Evolutionary conservation across 2,329 filamentous ascomycete species (phyloP), one percentile per base, ranked within the genome.

Genomic region (Stachybotrys echinatus): DNA sequence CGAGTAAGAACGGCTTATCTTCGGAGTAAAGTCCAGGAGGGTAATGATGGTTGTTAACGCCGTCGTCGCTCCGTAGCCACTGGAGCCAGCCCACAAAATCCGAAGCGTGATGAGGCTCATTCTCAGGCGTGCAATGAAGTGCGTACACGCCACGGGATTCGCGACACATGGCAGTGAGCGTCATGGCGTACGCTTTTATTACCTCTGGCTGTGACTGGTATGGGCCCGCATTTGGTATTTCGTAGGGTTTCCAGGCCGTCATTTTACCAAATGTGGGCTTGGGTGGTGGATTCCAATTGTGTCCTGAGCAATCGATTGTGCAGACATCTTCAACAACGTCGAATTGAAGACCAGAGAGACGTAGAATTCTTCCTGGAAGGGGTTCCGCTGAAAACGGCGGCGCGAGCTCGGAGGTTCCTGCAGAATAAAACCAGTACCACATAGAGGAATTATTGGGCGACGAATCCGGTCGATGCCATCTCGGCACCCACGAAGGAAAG

Each of bases 51-150:
- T 14, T 23, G 23, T 45, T 17, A 7, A 23, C 10, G 17, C 42
- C 42, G 22, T 27, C 22, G 23, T 27, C 14, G 6, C 21, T 23
- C 5, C 42, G 42, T 27, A 45, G 20, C 42, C 42, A 45, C 14
- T 45, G 42, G n/a, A 45, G 42, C 42, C 42, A 45, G 8, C 20
- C 42, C 3, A 45, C 42, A 18, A 45, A 45, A 17, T 45, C 42
- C 5, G 42, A 22, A 14, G n/a, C 20, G 18, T 45, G 42, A 14
- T 45, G 20, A 45, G 22, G 20, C 7, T 45, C 22, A 22, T 45
- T 27, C 18, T 45, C 42, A 12, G 20, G 42, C 3, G 10, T 6
- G 22, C 42, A 45, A 8, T 45, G 22, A 18, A 45, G 42, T 23
- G 42, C 19, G 21, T 12, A 45, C 6, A 45, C 21, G 2, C 42